Percentiles rank a stretch among this genome's conserved stretches.
phyloP scores from a whole-genome alignment of 345 rosid species.

The Excoecaria agallocha region DNA sequence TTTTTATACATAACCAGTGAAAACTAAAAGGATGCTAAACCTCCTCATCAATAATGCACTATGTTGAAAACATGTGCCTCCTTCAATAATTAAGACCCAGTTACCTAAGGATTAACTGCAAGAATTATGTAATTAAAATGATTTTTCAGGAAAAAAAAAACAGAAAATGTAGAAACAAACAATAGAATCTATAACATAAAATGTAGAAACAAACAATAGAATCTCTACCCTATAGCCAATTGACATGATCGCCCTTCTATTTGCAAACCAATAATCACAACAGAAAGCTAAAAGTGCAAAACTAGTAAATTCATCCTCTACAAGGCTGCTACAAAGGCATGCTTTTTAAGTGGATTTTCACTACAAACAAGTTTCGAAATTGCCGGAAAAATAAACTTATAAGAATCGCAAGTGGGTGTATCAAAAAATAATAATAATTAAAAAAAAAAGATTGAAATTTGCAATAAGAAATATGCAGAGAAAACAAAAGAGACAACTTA shows the following conservation, averaged over 20 bases:
- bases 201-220: background rate
- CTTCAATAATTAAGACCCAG: background rate
- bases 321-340: background rate
- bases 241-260: no score
- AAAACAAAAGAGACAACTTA: constrained; percentile 23
- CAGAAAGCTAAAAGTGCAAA: background rate
- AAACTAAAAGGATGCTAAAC: background rate
- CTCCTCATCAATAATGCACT: background rate
- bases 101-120: background rate
- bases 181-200: background rate
- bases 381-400: background rate
- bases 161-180: background rate
- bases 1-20: background rate
- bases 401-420: background rate
- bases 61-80: background rate
- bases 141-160: background rate
- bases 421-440: background rate
- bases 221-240: no score
- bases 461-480: background rate
- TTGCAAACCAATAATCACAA: background rate
- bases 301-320: background rate
- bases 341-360: background rate
- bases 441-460: background rate
- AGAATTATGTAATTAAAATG: background rate
- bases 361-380: no score